Evolutionary conservation across 345 rosid genomes (phyloP).

Genomic region (Raphanus raphanistrum): DNA sequence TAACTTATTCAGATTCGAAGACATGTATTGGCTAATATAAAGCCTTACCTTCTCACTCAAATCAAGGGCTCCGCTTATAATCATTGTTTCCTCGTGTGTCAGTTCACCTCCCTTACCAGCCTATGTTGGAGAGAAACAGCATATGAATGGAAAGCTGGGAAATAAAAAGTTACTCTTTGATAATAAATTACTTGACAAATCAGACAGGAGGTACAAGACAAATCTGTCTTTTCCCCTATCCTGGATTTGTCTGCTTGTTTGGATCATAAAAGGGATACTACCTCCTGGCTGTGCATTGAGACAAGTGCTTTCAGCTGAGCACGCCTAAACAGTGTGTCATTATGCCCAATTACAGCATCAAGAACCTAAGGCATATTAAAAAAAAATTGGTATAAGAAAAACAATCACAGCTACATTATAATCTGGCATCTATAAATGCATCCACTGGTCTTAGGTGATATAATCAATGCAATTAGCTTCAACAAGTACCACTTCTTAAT

Average conservation of each 20-base stretch:
- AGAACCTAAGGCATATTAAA: constrained; percentile 47
- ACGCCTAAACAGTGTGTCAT: constrained; percentile 68
- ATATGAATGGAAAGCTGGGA: constrained; percentile 36
- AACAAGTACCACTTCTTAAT: neutral
- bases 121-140: constrained; percentile 45
- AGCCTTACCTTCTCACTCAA: constrained; percentile 78
- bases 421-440: constrained; percentile 5
- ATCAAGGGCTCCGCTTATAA: constrained; percentile 96
- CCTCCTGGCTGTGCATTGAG: constrained; percentile 82
- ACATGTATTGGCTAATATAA: neutral
- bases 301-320: constrained; percentile 88
- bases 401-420: constrained; percentile 13
- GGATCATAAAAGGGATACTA: constrained; percentile 30
- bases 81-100: constrained; percentile 93
- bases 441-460: constrained; percentile 9
- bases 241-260: neutral
- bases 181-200: constrained; percentile 20
- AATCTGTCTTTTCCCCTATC: neutral
- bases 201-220: neutral
- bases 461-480: constrained; percentile 15
- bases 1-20: neutral
- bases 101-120: constrained; percentile 99
- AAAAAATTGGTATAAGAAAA: neutral
- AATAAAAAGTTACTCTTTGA: constrained; percentile 12
- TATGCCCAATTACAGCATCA: constrained; percentile 71